Conservation (phyloP, 1,284 basidiomycete species). For the Cryptococcus jaspeensis region DNA sequence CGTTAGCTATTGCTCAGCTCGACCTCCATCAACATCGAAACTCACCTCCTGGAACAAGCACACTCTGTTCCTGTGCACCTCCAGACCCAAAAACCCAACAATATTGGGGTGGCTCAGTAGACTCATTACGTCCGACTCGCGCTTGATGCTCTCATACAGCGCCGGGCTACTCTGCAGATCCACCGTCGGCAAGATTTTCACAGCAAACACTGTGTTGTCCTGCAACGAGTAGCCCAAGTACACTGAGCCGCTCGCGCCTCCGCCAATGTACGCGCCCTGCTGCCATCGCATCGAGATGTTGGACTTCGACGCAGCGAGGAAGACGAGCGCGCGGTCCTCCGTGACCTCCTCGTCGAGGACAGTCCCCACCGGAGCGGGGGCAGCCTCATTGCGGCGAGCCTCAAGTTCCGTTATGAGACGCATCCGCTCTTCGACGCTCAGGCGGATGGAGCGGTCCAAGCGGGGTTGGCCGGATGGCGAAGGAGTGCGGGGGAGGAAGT, state of each 20-base stretch:
- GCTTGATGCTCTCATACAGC: conserved; percentile 89
- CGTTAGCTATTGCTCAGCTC: not conserved
- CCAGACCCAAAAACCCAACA: conserved; percentile 98
- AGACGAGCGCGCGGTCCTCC: conserved; percentile 86
- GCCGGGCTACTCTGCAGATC: conserved; percentile 80
- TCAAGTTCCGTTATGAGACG: conserved; percentile 66
- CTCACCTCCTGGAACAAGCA: conserved; percentile 21
- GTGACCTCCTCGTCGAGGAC: conserved; percentile 87
- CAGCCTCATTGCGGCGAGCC: conserved; percentile 59
- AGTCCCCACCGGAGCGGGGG: conserved; percentile 70
- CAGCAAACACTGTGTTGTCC: conserved; percentile 95
- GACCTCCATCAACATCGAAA: not conserved
- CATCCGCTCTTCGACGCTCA: conserved; percentile 70
- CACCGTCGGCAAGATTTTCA: conserved; percentile 98
- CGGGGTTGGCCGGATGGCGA: conserved; percentile 29
- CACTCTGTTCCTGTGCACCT: conserved; percentile 55
- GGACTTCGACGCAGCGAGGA: conserved; percentile 86
- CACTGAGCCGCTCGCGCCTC: conserved; percentile 96
- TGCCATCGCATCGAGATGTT: conserved; percentile 98
- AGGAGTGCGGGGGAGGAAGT: conserved; percentile 43
- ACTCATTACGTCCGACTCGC: conserved; percentile 98
- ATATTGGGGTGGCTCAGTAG: conserved; percentile 97
- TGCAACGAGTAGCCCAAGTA: conserved; percentile 97
- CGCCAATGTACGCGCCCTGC: conserved; percentile 95
- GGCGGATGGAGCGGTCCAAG: conserved; percentile 62